phyloP scores from a whole-genome alignment of 2,329 filamentous ascomycete species.

The Acarospora socialis region DNA sequence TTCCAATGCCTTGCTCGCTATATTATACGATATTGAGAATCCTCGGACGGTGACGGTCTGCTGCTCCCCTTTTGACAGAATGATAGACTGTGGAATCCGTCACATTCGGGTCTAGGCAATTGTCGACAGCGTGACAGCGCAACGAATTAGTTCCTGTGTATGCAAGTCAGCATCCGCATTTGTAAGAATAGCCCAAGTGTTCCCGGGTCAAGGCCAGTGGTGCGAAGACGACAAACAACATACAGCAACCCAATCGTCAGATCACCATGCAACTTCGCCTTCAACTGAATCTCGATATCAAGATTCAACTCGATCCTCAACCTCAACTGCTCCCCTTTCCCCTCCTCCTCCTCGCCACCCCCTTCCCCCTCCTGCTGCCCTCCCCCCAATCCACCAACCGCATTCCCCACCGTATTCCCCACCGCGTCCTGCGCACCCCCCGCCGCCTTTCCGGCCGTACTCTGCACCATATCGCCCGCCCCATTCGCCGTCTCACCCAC shows the following conservation, averaged over 20 bases:
- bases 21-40: too few species aligned
- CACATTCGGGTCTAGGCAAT: too few species aligned
- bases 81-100: too few species aligned
- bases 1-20: too few species aligned
- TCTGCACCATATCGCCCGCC: conserved; percentile 41
- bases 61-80: too few species aligned
- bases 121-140: too few species aligned
- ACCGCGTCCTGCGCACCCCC: conserved; percentile 28
- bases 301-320: conserved; percentile 63
- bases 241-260: conserved; percentile 65
- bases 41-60: too few species aligned
- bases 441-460: conserved; percentile 36
- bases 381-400: conserved; percentile 7
- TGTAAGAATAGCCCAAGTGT: too few species aligned
- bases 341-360: conserved; percentile 29
- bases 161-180: too few species aligned
- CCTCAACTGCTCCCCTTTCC: conserved; percentile 52
- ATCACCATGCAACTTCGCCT: conserved; percentile 75
- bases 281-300: conserved; percentile 71
- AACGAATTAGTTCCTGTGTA: too few species aligned
- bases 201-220: too few species aligned
- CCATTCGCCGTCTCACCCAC: conserved; percentile 39
- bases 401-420: conserved; percentile 10
- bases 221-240: conserved; percentile 24
- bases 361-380: conserved; percentile 22